Evolutionary conservation across 2,329 filamentous ascomycete species (phyloP), one percentile per base, ranked within the genome.

Genomic region (Tympanopsis confertula): DNA sequence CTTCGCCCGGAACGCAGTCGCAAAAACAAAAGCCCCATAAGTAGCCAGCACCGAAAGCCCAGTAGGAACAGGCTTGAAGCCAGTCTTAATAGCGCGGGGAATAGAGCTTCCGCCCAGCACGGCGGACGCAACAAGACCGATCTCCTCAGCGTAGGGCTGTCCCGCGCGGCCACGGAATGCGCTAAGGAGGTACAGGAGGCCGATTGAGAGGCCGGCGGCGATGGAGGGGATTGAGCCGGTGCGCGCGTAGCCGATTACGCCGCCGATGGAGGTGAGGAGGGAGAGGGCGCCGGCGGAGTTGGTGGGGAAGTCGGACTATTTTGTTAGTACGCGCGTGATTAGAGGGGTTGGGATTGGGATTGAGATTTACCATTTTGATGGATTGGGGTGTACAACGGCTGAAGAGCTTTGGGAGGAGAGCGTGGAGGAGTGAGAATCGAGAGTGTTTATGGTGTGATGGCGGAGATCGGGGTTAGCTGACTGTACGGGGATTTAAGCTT

Each of bases 161-260:
- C 30, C 30, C 10, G 10, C 15, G 10, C 30, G 30, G 10, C 10
- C 10, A 10, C 30, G 30, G 10, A 17, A 18, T 10, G 7, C 10
- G 15, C 30, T 33, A 15, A 12, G 17, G 10, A 33, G 7, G 17
- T 33, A 33, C 10, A 33, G 30, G 10, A 15, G 10, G 30, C 30
- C 30, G 12, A 33, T 15, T 10, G 30, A 33, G 15, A 33, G 30
- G 12, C 30, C 30, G 7, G 30, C 30, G 7, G 30, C 30, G 30
- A 33, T 33, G 30, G 30, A 33, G 30, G 30, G 30, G 30, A 33
- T 33, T 10, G 30, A 33, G 30, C 30, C 30, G 10, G 30, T 33
- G 15, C 30, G 30, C 10, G 30, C 30, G 30, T 33, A 33, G 30
- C 30, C 30, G 30, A 33, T 33, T 13, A 33, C 15, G 12, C 30